Conservation (phyloP, 1,139 yeast species). For the Candida buenavistaensis region DNA sequence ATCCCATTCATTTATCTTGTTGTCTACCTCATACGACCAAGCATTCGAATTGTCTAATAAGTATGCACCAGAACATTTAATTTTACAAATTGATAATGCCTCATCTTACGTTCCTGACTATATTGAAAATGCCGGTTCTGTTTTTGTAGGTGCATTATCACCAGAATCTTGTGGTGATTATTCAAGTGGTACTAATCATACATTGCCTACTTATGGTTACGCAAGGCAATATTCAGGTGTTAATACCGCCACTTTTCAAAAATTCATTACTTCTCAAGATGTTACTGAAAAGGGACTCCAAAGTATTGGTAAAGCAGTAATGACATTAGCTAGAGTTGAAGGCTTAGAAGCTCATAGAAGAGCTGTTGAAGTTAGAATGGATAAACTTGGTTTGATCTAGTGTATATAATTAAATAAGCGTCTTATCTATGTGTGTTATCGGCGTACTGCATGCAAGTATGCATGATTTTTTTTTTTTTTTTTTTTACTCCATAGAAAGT, state of each 20-base stretch:
- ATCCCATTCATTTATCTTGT: slow-evolving; percentile 81
- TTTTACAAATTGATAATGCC: slow-evolving; percentile 84
- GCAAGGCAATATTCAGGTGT: slow-evolving; percentile 98
- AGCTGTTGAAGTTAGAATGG: slow-evolving; percentile 93
- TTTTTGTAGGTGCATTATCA: slow-evolving; percentile 92
- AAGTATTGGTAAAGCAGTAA: slow-evolving; percentile 91
- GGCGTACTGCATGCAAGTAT: no score
- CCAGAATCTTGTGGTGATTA: slow-evolving; percentile 99
- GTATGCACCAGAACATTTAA: slow-evolving; percentile 97
- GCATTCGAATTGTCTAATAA: slow-evolving; percentile 83
- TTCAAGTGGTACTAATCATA: slow-evolving; percentile 96
- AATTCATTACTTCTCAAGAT: slow-evolving; percentile 91
- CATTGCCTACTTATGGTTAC: slow-evolving; percentile 96
- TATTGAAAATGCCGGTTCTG: slow-evolving; percentile 93
- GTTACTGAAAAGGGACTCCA: slow-evolving; percentile 81
- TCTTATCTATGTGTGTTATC: no score
- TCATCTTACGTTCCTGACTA: slow-evolving; percentile 61
- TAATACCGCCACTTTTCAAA: slow-evolving; percentile 92
- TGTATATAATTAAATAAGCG: no score
- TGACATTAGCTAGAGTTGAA: slow-evolving; percentile 95
- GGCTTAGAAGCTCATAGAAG: slow-evolving; percentile 96
- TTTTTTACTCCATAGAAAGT: no score
- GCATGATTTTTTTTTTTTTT: no score
- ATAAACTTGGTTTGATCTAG: slow-evolving; percentile 55
- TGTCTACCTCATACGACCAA: slow-evolving; percentile 65